phyloP scores from a whole-genome alignment of 106 monocot genomes.

The Dendrobium nobile region DNA sequence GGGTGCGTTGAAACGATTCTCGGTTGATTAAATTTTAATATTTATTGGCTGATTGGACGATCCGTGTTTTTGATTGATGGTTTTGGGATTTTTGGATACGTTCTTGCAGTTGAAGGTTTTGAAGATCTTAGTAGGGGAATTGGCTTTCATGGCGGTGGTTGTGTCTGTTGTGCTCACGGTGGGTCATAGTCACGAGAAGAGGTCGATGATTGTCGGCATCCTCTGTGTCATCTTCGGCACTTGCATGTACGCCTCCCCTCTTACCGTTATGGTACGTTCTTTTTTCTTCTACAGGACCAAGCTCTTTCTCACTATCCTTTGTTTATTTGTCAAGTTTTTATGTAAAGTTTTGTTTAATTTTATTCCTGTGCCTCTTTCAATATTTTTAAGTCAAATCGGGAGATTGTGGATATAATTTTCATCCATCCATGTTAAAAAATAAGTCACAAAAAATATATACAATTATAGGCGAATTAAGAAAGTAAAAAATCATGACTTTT shows the following conservation, averaged over 20 bases:
- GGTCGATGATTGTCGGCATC: slow-evolving; percentile 43
- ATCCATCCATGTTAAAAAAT: no score
- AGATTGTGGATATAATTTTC: no score
- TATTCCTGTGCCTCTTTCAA: no score
- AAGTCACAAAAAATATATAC: no score
- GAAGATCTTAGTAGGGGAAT: slow-evolving; percentile 23
- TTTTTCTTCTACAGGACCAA: not conserved
- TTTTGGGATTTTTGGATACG: not conserved
- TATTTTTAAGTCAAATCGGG: no score
- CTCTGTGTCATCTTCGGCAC: slow-evolving; percentile 53
- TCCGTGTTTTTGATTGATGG: not conserved
- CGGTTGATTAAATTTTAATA: not conserved
- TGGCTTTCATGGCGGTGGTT: slow-evolving; percentile 33
- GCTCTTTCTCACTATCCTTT: not conserved
- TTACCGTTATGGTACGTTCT: slow-evolving; percentile 32
- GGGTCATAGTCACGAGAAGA: slow-evolving; percentile 17
- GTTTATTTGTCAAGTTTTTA: not conserved
- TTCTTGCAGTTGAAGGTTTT: slow-evolving; percentile 29
- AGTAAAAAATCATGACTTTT: no score
- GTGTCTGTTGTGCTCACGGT: slow-evolving; percentile 11
- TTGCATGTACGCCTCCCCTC: slow-evolving; percentile 47
- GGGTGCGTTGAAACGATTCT: not conserved
- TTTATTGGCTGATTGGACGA: not conserved
- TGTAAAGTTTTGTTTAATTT: not conserved
- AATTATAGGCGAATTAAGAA: no score